These are phyloP conservation scores for Babesia bovis DNA, from an alignment of 169 alveolate species.

Conservation along the genomic window DNA sequence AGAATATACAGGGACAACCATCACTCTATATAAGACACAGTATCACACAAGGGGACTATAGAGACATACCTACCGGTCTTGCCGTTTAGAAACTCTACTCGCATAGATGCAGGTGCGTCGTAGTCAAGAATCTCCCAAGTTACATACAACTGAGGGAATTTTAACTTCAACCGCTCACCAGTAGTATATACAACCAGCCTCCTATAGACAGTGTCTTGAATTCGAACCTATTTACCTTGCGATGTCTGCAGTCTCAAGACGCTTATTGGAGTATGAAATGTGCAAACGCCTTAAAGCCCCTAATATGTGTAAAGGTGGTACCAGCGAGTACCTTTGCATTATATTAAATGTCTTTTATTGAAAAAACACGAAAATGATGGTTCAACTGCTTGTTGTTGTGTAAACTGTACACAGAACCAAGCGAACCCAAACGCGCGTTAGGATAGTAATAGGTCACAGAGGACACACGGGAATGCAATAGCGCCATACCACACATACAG, in stretches of 20 bases:
- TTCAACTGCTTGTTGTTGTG: constrained; percentile 75
- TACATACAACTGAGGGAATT: constrained; percentile 70
- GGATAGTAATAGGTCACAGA: constrained; percentile 80
- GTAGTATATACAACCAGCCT: constrained; percentile 73
- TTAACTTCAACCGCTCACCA: constrained; percentile 72
- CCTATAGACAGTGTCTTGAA: constrained; percentile 11
- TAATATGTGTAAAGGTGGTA: constrained; percentile 51
- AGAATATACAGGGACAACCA: too few species aligned
- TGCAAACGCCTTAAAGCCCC: constrained; percentile 62
- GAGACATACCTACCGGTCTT: constrained; percentile 23
- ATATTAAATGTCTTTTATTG: constrained; percentile 14
- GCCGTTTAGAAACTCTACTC: constrained; percentile 60
- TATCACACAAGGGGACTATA: not conserved
- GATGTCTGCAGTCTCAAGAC: constrained; percentile 66
- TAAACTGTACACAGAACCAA: constrained; percentile 74
- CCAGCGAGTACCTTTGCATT: constrained; percentile 50
- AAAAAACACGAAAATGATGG: constrained; percentile 79
- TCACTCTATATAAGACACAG: too few species aligned
- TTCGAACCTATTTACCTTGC: constrained; percentile 46
- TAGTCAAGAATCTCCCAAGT: constrained; percentile 79
- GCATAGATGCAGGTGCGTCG: constrained; percentile 62
- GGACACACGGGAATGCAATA: constrained; percentile 90
- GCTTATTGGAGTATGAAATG: constrained; percentile 61
- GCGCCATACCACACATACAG: constrained; percentile 96
- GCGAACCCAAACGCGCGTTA: constrained; percentile 73